These are phyloP conservation scores for Entomortierella beljakovae DNA, from an alignment of 192 early-diverging fungal genomes.

Conservation along the genomic window DNA sequence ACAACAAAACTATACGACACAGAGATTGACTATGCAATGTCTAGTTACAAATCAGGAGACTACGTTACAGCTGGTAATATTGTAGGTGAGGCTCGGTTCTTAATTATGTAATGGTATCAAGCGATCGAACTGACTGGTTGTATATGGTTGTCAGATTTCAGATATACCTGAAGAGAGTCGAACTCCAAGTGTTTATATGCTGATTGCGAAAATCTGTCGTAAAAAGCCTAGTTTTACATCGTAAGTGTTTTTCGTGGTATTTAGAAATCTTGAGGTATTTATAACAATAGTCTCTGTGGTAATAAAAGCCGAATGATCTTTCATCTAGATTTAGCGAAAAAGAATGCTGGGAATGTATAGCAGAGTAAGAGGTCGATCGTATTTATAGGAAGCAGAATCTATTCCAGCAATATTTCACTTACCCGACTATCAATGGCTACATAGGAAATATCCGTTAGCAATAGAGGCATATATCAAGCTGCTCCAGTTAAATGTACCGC, in stretches of 20 bases:
- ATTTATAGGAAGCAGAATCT: neutral
- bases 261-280: neutral
- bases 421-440: neutral
- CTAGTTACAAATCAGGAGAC: slow-evolving; percentile 8
- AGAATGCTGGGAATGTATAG: slow-evolving; percentile 28
- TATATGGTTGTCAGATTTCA: slow-evolving; percentile 8
- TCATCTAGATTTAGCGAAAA: slow-evolving; percentile 20
- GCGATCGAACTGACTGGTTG: neutral
- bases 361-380: slow-evolving; percentile 15
- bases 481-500: slow-evolving; percentile 1
- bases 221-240: neutral
- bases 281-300: no score
- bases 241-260: neutral
- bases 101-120: neutral
- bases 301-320: neutral
- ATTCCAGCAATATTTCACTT: neutral
- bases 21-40: slow-evolving; percentile 9
- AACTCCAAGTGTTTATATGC: slow-evolving; percentile 14
- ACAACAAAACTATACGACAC: neutral
- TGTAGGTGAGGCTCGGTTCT: neutral
- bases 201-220: slow-evolving; percentile 7
- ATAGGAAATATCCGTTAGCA: slow-evolving; percentile 33
- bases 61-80: neutral
- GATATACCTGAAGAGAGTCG: slow-evolving; percentile 19
- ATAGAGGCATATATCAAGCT: slow-evolving; percentile 30